Evolutionary conservation across 768 basidiomycete species (phyloP), one percentile per base, ranked within the genome.

Genomic region (Auriscalpium orientale): DNA sequence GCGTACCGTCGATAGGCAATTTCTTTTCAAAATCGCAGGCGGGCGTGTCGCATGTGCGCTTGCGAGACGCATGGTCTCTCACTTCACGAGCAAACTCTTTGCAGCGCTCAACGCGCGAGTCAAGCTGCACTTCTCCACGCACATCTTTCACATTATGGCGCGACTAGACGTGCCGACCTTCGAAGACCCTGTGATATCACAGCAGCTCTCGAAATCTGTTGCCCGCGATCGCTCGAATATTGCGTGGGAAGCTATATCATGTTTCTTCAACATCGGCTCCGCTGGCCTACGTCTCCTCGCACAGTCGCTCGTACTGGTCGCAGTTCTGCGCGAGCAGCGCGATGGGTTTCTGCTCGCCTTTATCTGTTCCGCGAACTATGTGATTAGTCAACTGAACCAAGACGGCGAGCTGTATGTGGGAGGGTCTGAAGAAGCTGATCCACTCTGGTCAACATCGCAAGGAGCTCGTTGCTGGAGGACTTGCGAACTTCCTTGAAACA

Each of bases 161-260:
- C 79, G 89, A 7, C 76, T 91, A 34, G 89, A 91, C 66, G 75
- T 90, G 2, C 87, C 88, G 1, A 89, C 89, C 0, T 90, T 81
- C 56, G 78, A 84, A 55, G 85, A 89, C 67, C 76, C 84, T 6
- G 76, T 77, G 9, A 73, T 89, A 8, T 84, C 84, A 61, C 74
- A 79, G 28, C 87, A 87, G 61, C 70, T 91, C 22, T 80, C 86
- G 54, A 68, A 79, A 28, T 74, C 77, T n/a, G 73, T 75, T 53
- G 66, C 75, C 68, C 70, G 53, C 72, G 61, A 55, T 67, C 63
- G 56, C 10, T 48, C 72, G 7, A 79, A 73, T 49, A 74, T 85
- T 36, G 83, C 83, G 9, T 89, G 85, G 79, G 74, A 77, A 44
- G 82, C 81, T 9, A 72, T 91, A 38, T 67, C 71, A 22, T 71